Conservation (phyloP, 768 basidiomycete species). For the Boletus barrowsii region DNA sequence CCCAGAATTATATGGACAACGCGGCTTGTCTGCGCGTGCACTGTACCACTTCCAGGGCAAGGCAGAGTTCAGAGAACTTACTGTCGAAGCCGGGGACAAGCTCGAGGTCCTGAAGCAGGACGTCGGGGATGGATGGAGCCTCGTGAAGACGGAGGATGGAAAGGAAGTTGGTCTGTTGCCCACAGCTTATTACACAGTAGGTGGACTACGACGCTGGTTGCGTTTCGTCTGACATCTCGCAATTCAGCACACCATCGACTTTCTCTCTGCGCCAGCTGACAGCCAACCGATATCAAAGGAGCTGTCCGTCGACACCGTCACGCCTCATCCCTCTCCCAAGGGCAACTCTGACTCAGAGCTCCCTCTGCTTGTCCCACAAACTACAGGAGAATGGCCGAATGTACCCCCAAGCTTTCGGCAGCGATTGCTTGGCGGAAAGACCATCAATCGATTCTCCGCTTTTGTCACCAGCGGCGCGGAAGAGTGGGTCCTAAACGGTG, state of each 20-base stretch:
- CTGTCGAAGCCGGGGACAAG: slow-evolving; percentile 64
- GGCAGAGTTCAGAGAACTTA: slow-evolving; percentile 68
- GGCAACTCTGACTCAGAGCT: slow-evolving; percentile 22
- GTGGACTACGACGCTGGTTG: slow-evolving; percentile 16
- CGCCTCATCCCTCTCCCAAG: slow-evolving; percentile 42
- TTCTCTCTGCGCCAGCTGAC: slow-evolving; percentile 47
- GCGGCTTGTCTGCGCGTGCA: slow-evolving; percentile 57
- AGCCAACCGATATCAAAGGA: slow-evolving; percentile 24
- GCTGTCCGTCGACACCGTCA: slow-evolving; percentile 45
- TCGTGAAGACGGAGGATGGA: slow-evolving; percentile 55
- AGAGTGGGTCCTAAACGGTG: slow-evolving; percentile 75
- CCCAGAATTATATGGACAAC: slow-evolving; percentile 31
- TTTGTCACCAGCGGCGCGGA: slow-evolving; percentile 87
- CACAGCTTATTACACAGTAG: slow-evolving; percentile 67
- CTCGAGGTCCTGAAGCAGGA: slow-evolving; percentile 71
- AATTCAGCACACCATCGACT: slow-evolving; percentile 62
- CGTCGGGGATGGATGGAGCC: slow-evolving; percentile 77
- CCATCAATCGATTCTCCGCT: slow-evolving; percentile 79
- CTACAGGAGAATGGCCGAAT: slow-evolving; percentile 64
- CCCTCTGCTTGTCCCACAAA: slow-evolving; percentile 55
- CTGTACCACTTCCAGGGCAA: slow-evolving; percentile 76
- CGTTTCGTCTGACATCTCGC: background rate
- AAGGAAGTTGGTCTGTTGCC: slow-evolving; percentile 65
- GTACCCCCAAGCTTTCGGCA: slow-evolving; percentile 66
- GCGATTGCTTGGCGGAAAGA: slow-evolving; percentile 72